These are phyloP conservation scores for Yarrowia hollandica DNA, from an alignment of 805 yeast genomes.

Conservation along the genomic window DNA sequence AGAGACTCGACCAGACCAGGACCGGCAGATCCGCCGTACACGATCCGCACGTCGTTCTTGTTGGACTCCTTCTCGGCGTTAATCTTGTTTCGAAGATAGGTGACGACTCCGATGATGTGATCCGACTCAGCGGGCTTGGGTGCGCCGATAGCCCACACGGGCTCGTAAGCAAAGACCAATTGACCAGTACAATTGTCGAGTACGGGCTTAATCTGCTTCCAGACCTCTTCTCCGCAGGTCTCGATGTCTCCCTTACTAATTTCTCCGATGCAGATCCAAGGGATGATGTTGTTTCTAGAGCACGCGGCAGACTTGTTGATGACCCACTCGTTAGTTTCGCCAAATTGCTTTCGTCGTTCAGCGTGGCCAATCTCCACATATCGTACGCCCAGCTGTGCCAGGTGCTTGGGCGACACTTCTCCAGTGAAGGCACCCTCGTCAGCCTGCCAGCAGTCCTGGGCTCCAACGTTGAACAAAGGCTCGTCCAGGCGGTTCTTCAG, in stretches of 20 bases:
- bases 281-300: conserved; percentile 34
- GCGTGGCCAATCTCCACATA: conserved; percentile 40
- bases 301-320: conserved; percentile 35
- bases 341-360: conserved; percentile 37
- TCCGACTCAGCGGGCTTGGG: conserved; percentile 37
- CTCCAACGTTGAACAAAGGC: conserved; percentile 34
- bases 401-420: conserved; percentile 36
- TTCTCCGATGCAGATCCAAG: conserved; percentile 39
- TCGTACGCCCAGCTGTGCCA: conserved; percentile 35
- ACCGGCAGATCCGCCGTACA: conserved; percentile 40
- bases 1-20: conserved; percentile 36
- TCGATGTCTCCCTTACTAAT: conserved; percentile 30
- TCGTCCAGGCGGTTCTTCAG: conserved; percentile 35
- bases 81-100: neutral
- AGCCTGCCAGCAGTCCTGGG: conserved; percentile 38
- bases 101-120: conserved; percentile 36
- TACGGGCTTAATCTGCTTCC: conserved; percentile 25
- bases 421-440: conserved; percentile 40
- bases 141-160: conserved; percentile 41
- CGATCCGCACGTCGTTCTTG: conserved; percentile 33
- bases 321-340: conserved; percentile 37
- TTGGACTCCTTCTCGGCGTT: conserved; percentile 31
- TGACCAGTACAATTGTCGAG: conserved; percentile 11
- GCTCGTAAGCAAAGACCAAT: conserved; percentile 39
- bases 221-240: conserved; percentile 30